Evolutionary conservation across 2,329 filamentous ascomycete species (phyloP).

Genomic region (Colletotrichum sp.): DNA sequence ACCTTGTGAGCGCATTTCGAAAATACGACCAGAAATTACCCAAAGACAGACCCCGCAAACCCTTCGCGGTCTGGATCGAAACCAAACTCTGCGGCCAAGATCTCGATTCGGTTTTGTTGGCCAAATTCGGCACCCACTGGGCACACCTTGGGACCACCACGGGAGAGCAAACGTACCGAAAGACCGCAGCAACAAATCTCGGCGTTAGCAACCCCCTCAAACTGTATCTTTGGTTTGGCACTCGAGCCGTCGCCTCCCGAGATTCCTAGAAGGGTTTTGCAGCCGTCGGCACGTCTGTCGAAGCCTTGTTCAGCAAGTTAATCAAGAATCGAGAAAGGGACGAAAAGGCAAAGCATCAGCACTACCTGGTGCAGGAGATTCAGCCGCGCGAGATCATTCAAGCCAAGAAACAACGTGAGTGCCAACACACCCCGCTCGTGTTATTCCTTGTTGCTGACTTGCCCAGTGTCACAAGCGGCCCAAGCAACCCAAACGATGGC

Average conservation of each 20-base stretch:
- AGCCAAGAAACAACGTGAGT: not conserved
- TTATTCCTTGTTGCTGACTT: not conserved
- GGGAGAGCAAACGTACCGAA: not conserved
- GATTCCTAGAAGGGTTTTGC: not conserved
- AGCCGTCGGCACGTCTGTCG: not conserved
- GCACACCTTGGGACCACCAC: not conserved
- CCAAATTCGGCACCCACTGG: not conserved
- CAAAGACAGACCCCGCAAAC: not conserved
- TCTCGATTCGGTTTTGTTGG: not conserved
- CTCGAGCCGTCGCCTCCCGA: not conserved
- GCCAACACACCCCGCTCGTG: not conserved
- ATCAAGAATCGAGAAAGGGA: not conserved
- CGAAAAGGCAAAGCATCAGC: not conserved
- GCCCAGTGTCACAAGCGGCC: not conserved
- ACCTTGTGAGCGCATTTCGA: not conserved
- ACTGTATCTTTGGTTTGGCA: not conserved
- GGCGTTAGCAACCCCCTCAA: not conserved
- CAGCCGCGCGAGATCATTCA: not conserved
- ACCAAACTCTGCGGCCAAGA: not conserved
- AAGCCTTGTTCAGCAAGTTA: not conserved
- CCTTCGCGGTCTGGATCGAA: not conserved
- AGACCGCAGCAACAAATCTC: not conserved
- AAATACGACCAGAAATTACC: not conserved
- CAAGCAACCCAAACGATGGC: not conserved
- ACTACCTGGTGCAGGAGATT: not conserved